These are phyloP conservation scores for Acacia pycnantha DNA, from an alignment of 331 rosid species.

Conservation along the genomic window DNA sequence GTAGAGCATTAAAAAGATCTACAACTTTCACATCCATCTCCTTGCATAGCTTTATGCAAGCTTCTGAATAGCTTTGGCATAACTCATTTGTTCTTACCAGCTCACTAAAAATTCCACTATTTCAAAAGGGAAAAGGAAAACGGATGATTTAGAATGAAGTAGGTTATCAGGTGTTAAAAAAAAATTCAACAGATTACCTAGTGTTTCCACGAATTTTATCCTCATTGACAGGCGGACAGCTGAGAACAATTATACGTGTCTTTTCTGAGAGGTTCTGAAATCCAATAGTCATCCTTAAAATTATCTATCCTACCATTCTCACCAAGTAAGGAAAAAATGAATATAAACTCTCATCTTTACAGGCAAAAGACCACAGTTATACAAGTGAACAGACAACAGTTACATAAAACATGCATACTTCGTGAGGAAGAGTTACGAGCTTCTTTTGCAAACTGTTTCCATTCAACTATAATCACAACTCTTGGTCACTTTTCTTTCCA, in stretches of 20 bases:
- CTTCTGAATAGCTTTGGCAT: neutral
- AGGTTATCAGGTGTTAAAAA: neutral
- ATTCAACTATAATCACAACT: neutral
- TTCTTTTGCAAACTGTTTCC: neutral
- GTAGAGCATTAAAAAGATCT: neutral
- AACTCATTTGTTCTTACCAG: neutral
- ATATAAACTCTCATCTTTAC: neutral
- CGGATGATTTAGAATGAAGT: neutral
- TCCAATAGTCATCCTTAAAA: neutral
- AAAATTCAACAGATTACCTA: neutral
- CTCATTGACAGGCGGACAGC: neutral
- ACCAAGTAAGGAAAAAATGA: neutral
- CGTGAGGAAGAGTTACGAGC: neutral
- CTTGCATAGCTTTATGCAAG: neutral
- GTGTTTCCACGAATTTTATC: neutral
- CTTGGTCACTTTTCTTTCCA: neutral
- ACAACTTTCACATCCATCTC: neutral
- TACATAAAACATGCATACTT: neutral
- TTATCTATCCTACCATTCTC: neutral
- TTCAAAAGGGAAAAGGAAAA: neutral
- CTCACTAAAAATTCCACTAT: neutral
- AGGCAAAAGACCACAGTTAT: neutral
- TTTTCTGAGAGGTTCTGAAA: neutral
- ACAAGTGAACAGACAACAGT: neutral
- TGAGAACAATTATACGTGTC: neutral